phyloP scores from a whole-genome alignment of 2,329 filamentous ascomycete species.

The Pseudopithomyces maydicus region DNA sequence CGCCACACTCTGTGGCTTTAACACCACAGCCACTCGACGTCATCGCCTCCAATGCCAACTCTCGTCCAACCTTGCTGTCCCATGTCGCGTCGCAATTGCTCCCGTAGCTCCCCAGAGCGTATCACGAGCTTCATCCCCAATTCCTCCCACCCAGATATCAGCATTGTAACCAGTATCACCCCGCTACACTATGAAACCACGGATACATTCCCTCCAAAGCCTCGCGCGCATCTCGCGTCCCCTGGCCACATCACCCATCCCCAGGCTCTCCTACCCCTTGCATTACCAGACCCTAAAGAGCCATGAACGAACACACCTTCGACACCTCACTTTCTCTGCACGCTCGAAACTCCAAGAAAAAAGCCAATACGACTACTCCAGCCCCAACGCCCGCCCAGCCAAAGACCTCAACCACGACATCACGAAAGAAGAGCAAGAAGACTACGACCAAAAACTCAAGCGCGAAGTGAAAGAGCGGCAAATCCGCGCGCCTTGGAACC shows the following conservation, averaged over 20 bases:
- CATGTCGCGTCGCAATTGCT: constrained; percentile 1
- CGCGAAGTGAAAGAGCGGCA: constrained; percentile 60
- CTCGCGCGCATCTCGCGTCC: constrained; percentile 24
- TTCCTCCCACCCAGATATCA: neutral
- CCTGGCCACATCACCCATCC: constrained; percentile 13
- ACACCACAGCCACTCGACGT: neutral
- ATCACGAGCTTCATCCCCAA: neutral
- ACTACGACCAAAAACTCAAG: constrained; percentile 50
- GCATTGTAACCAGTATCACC: neutral
- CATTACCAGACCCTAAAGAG: neutral
- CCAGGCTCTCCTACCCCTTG: constrained; percentile 6
- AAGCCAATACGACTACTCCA: constrained; percentile 28
- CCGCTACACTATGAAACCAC: constrained; percentile 33
- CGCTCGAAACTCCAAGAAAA: constrained; percentile 18
- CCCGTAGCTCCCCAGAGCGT: neutral
- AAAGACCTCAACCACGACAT: constrained; percentile 50
- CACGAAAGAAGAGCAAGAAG: constrained; percentile 51
- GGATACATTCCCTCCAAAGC: constrained; percentile 29
- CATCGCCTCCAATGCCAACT: neutral
- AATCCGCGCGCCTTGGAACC: constrained; percentile 68
- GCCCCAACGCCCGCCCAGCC: constrained; percentile 44
- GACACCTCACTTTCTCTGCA: constrained; percentile 18
- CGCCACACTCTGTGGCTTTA: neutral
- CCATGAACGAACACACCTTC: constrained; percentile 7
- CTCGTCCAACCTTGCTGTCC: neutral